Evolutionary conservation across 2,329 filamentous ascomycete genomes (phyloP).

Genomic region (Alternaria gansuensis): DNA sequence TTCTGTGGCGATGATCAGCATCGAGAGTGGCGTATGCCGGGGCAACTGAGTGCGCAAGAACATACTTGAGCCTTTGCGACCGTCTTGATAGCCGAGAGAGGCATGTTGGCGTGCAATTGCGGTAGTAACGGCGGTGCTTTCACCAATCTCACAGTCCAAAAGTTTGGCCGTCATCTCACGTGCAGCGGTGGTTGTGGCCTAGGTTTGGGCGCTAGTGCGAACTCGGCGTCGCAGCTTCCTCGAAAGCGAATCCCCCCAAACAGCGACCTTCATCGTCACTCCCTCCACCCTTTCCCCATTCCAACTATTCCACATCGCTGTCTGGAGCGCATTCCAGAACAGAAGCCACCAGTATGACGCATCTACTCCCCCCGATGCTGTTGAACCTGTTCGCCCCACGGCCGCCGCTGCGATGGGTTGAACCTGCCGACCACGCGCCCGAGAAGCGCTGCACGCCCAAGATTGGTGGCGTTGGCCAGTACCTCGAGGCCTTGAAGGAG

Average conservation of each 20-base stretch:
- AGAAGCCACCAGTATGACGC: slow-evolving; percentile 74
- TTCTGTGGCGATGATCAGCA: slow-evolving; percentile 67
- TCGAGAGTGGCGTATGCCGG: background rate
- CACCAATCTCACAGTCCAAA: slow-evolving; percentile 14
- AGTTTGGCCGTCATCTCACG: slow-evolving; percentile 41
- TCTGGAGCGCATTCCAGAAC: slow-evolving; percentile 49
- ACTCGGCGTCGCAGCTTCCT: slow-evolving; percentile 30
- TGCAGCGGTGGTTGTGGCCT: slow-evolving; percentile 31
- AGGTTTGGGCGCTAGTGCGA: slow-evolving; percentile 33
- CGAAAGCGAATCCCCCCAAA: slow-evolving; percentile 14
- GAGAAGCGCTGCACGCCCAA: slow-evolving; percentile 80
- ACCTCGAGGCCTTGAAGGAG: slow-evolving; percentile 74
- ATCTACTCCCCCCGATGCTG: slow-evolving; percentile 92
- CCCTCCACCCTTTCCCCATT: slow-evolving; percentile 24
- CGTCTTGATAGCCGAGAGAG: slow-evolving; percentile 61
- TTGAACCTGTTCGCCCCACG: slow-evolving; percentile 94
- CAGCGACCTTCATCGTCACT: slow-evolving; percentile 31
- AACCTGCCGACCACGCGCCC: slow-evolving; percentile 81
- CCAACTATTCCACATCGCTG: slow-evolving; percentile 45
- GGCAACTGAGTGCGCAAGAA: background rate
- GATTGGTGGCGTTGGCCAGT: slow-evolving; percentile 78
- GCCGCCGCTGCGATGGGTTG: slow-evolving; percentile 88
- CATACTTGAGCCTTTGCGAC: slow-evolving; percentile 66
- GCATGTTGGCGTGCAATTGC: slow-evolving; percentile 53
- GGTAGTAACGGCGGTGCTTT: slow-evolving; percentile 15